Conservation (phyloP, 805 yeast genomes). For the Yarrowia divulgata region DNA sequence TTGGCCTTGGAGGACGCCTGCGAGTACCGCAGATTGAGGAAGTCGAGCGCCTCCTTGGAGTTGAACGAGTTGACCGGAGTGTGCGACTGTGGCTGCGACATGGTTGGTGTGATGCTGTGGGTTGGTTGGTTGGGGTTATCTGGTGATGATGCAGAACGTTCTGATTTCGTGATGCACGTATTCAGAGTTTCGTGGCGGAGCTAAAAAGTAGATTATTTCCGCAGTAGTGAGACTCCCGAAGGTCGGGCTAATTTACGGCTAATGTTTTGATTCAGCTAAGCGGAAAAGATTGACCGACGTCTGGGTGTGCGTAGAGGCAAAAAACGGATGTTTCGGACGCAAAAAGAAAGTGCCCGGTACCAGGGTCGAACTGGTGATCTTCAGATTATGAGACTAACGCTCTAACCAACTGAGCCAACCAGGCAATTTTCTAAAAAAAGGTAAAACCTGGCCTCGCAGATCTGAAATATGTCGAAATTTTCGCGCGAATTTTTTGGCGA, state of each 20-base stretch:
- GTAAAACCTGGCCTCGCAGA: neutral
- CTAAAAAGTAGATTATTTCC: neutral
- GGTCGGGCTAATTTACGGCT: neutral
- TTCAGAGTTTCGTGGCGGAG: constrained; percentile 11
- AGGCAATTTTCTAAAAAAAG: neutral
- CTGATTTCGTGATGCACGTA: constrained; percentile 1
- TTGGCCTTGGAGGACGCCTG: constrained; percentile 34
- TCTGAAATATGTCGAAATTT: neutral
- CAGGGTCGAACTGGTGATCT: constrained; percentile 40
- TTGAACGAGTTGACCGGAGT: constrained; percentile 37
- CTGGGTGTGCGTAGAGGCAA: neutral
- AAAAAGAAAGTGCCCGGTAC: constrained; percentile 38
- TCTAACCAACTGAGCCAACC: constrained; percentile 40
- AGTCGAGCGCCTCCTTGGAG: constrained; percentile 31
- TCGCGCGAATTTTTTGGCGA: neutral
- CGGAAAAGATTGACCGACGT: too few species aligned
- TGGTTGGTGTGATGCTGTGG: neutral
- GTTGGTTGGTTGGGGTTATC: neutral
- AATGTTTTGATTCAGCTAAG: neutral
- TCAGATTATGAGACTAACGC: constrained; percentile 40
- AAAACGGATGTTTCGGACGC: neutral
- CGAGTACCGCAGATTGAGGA: constrained; percentile 32
- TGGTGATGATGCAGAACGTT: neutral
- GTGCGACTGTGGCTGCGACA: constrained; percentile 16
- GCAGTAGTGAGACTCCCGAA: neutral